phyloP scores from a whole-genome alignment of 106 monocot species.

The Iris macrosiphon region DNA sequence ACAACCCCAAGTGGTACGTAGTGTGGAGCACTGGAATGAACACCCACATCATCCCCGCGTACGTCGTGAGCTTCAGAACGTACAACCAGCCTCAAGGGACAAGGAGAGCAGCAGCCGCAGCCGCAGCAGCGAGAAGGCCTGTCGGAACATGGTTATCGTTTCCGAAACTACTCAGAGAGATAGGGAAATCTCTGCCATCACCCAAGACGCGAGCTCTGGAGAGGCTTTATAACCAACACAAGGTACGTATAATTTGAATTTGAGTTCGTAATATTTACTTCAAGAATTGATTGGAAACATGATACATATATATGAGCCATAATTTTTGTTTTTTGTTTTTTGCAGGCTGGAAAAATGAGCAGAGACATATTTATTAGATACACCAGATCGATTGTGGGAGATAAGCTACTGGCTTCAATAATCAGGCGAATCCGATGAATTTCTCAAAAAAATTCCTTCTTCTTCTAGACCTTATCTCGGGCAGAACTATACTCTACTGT shows the following conservation, averaged over 20 bases:
- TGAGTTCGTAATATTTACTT: too few relatives aligned
- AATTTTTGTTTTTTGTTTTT: too few relatives aligned
- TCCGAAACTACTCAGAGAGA: conserved; percentile 24
- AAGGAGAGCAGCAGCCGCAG: background rate
- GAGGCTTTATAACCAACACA: conserved; percentile 11
- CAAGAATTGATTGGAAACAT: too few relatives aligned
- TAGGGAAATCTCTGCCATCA: conserved; percentile 16
- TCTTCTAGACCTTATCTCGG: too few relatives aligned
- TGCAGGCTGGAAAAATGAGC: background rate
- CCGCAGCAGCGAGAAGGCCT: too few relatives aligned
- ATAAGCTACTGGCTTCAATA: background rate
- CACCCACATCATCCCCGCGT: conserved; percentile 51
- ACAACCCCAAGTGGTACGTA: conserved; percentile 44
- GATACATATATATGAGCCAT: too few relatives aligned
- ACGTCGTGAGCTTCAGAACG: conserved; percentile 48
- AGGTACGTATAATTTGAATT: too few relatives aligned
- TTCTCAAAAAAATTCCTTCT: too few relatives aligned
- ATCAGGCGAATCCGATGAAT: conserved; percentile 3
- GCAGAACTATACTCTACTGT: too few relatives aligned
- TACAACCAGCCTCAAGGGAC: background rate
- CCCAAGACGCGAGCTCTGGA: conserved; percentile 6
- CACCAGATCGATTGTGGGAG: conserved; percentile 3
- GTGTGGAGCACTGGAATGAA: conserved; percentile 61
- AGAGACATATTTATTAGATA: conserved; percentile 3
- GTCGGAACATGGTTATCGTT: conserved; percentile 1